Conservation (phyloP, 1,284 basidiomycete genomes). For the Phellopilus nigrolimitatus region DNA sequence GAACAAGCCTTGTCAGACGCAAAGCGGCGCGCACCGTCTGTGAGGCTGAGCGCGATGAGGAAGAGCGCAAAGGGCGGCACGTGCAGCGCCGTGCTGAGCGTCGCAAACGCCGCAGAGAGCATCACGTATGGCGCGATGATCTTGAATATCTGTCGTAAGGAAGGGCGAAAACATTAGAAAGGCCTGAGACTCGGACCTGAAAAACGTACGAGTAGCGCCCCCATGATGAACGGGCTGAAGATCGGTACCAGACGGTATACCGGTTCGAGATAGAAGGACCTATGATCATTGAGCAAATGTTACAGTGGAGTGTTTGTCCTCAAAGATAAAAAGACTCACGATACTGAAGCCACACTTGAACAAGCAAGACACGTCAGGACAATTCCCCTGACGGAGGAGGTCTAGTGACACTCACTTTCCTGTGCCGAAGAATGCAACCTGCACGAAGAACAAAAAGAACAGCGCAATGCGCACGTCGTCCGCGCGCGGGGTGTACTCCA, state of each 20-base stretch:
- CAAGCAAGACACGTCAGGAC: conserved; percentile 6
- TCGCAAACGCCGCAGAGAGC: conserved; percentile 62
- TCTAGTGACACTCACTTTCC: conserved; percentile 61
- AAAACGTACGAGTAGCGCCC: conserved; percentile 52
- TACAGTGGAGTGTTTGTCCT: conserved; percentile 11
- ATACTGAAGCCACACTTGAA: conserved; percentile 79
- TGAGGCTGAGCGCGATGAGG: conserved; percentile 67
- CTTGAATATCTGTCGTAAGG: conserved; percentile 65
- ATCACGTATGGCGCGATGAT: conserved; percentile 79
- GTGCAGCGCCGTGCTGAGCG: conserved; percentile 58
- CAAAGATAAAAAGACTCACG: conserved; percentile 41
- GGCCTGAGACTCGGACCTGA: background rate
- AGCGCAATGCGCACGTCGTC: conserved; percentile 74
- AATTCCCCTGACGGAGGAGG: background rate
- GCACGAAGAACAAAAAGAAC: conserved; percentile 85
- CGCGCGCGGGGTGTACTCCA: conserved; percentile 43
- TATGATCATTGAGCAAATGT: conserved; percentile 29
- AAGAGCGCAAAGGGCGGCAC: conserved; percentile 77
- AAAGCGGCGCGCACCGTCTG: conserved; percentile 50
- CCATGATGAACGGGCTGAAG: conserved; percentile 87
- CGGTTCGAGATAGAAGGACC: conserved; percentile 85
- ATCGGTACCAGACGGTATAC: conserved; percentile 86
- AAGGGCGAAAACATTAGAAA: background rate
- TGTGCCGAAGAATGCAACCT: conserved; percentile 85
- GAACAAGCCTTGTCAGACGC: background rate